Evolutionary conservation across 2,329 filamentous ascomycete species (phyloP).

Genomic region (Paraconiothyrium brasiliense): DNA sequence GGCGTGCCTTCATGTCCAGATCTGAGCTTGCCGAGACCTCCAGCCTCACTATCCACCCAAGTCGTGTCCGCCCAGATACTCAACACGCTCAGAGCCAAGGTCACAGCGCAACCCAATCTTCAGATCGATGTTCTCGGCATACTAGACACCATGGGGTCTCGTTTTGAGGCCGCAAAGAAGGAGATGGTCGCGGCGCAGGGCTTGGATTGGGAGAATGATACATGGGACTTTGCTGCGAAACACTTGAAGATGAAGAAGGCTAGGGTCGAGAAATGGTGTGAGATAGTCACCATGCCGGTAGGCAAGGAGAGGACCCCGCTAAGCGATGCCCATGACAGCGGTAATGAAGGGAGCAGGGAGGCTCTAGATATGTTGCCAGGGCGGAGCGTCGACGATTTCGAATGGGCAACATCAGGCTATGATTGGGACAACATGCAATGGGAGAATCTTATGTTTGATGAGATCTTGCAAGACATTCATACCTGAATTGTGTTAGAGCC

Average conservation of each 20-base stretch:
- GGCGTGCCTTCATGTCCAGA: constrained; percentile 19
- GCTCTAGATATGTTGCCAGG: constrained; percentile 18
- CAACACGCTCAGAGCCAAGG: constrained; percentile 16
- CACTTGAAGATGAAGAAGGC: constrained; percentile 23
- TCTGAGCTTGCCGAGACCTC: constrained; percentile 17
- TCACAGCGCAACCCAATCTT: constrained; percentile 18
- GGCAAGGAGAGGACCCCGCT: constrained; percentile 14
- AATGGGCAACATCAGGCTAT: constrained; percentile 19
- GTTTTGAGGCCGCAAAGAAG: constrained; percentile 20
- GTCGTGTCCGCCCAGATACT: constrained; percentile 16
- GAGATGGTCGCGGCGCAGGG: constrained; percentile 21
- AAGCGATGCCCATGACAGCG: constrained; percentile 18
- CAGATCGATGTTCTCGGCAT: constrained; percentile 17
- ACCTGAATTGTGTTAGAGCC: constrained; percentile 15
- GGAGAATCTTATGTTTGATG: constrained; percentile 21
- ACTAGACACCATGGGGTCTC: constrained; percentile 18
- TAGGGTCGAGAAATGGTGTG: constrained; percentile 24
- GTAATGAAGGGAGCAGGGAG: constrained; percentile 18
- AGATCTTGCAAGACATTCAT: constrained; percentile 20
- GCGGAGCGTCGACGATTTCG: constrained; percentile 19
- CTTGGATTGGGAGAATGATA: constrained; percentile 20
- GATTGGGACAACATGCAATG: constrained; percentile 22
- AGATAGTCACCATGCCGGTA: constrained; percentile 21
- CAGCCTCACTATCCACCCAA: constrained; percentile 16
- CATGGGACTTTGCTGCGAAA: constrained; percentile 22